Conservation (phyloP, 23 red algal genomes). For the Gracilariopsis chorda region DNA sequence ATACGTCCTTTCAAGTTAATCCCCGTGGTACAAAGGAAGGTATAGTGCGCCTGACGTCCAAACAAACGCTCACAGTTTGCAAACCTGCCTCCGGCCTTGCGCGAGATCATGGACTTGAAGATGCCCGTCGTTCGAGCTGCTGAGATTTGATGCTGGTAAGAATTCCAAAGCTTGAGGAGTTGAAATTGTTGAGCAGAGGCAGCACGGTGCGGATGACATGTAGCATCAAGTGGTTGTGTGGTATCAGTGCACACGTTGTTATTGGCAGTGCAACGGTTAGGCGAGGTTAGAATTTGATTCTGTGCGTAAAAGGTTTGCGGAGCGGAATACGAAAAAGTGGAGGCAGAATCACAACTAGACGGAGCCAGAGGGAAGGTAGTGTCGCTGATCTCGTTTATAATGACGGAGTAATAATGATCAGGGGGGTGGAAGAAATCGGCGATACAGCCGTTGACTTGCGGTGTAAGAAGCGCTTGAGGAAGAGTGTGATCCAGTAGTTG, state of each 20-base stretch:
- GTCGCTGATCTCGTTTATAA: conserved; percentile 19
- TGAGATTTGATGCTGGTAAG: not conserved
- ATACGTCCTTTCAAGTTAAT: conserved; percentile 22
- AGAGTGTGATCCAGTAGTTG: not conserved
- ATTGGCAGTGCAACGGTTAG: no score
- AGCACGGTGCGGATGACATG: not conserved
- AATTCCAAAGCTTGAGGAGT: conserved; percentile 12
- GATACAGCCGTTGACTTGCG: not conserved
- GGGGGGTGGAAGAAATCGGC: conserved; percentile 13
- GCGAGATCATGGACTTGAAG: not conserved
- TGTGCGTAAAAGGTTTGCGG: no score
- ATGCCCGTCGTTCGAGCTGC: conserved; percentile 2
- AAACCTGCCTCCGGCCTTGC: not conserved
- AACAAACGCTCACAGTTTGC: not conserved
- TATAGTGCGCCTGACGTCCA: conserved; percentile 31
- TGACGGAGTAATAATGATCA: conserved; percentile 20
- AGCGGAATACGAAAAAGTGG: no score
- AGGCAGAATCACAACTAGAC: no score
- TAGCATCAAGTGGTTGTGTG: no score
- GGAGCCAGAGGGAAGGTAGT: no score
- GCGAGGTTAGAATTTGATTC: no score
- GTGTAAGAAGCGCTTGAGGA: not conserved
- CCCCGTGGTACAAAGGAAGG: conserved; percentile 44
- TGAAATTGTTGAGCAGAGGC: not conserved
- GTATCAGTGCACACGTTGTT: no score